Evolutionary conservation across 2,329 filamentous ascomycete species (phyloP), one percentile per base, ranked within the genome.

Genomic region (Colletotrichum musicola): DNA sequence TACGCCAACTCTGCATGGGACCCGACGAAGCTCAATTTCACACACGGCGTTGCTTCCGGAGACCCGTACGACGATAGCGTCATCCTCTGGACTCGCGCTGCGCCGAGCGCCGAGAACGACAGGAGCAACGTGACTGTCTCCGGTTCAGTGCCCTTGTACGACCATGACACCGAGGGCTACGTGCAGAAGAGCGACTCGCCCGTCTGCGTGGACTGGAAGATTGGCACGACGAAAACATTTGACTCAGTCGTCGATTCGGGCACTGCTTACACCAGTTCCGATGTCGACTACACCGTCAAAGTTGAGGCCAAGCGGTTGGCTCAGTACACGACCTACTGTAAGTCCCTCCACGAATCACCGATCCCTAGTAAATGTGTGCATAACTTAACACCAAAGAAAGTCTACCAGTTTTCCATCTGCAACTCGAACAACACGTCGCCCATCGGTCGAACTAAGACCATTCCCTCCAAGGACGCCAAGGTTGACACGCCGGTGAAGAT

Each of bases 201-300:
- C 0, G 84, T 93, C 38, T 94, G 92, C 73, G 85, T 93, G 0
- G 83, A 90, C 42, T 94, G 89, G 83, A 86, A 85, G 65, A 85
- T 93, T 18, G 83, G 84, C 14, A 79, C 80, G 20, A 83, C 85
- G 72, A 75, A 83, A 57, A 77, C 80, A n/a, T 63, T 77, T n/a
- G 68, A 74, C 1, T 62, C 68, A 2, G 81, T 86, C 38, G 86
- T 88, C 2, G 82, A 85, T 58, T 81, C 81, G 1, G 92, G 92
- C 5, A 86, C 80, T 42, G 90, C 85, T 1, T 93, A 89, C 74
- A 94, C 92, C 0, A 92, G 86, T 42, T 91, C 88, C 1, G 92
- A 94, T 75, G 88, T 94, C 55, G 92, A 94, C 75, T 94, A 90
- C 75, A 94, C 92, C 0, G 82, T 93, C 68, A 93, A 93, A 83